phyloP scores from a whole-genome alignment of 2,329 filamentous ascomycete species.

The Colletotrichum lini region DNA sequence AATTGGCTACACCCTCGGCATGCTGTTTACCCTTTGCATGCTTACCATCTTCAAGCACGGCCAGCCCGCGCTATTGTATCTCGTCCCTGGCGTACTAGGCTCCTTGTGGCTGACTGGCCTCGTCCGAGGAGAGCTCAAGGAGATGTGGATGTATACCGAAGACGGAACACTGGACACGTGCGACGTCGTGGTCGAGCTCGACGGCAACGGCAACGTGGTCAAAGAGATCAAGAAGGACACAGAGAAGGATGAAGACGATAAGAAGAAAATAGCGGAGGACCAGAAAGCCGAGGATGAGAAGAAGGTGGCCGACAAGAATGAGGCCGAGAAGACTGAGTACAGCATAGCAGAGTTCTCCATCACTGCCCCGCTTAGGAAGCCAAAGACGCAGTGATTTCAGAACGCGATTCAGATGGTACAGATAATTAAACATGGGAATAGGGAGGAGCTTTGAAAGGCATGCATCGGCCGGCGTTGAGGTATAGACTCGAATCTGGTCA shows the following conservation, averaged over 20 bases:
- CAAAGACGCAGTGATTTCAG: slow-evolving; percentile 15
- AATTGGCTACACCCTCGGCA: slow-evolving; percentile 82
- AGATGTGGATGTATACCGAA: slow-evolving; percentile 89
- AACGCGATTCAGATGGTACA: not conserved
- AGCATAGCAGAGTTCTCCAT: slow-evolving; percentile 33
- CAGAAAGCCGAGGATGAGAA: slow-evolving; percentile 24
- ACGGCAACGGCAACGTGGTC: slow-evolving; percentile 62
- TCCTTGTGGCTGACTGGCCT: slow-evolving; percentile 82
- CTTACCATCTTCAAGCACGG: slow-evolving; percentile 85
- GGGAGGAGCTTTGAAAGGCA: not conserved
- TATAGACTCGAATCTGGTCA: not conserved
- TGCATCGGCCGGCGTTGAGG: slow-evolving; percentile 8
- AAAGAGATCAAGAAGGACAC: slow-evolving; percentile 56
- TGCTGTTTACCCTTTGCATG: slow-evolving; percentile 82
- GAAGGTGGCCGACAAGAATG: slow-evolving; percentile 35
- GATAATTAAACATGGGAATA: not conserved
- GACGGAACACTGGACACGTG: slow-evolving; percentile 70
- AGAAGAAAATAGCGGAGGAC: slow-evolving; percentile 48
- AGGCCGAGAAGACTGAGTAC: slow-evolving; percentile 40
- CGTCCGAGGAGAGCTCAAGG: slow-evolving; percentile 77
- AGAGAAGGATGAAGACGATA: slow-evolving; percentile 54
- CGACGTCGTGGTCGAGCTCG: slow-evolving; percentile 70
- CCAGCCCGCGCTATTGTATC: slow-evolving; percentile 91
- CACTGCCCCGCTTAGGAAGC: slow-evolving; percentile 37
- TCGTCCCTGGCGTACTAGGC: slow-evolving; percentile 87